Evolutionary conservation across 2,329 filamentous ascomycete genomes (phyloP).

Genomic region (Trichoderma semiorbis): DNA sequence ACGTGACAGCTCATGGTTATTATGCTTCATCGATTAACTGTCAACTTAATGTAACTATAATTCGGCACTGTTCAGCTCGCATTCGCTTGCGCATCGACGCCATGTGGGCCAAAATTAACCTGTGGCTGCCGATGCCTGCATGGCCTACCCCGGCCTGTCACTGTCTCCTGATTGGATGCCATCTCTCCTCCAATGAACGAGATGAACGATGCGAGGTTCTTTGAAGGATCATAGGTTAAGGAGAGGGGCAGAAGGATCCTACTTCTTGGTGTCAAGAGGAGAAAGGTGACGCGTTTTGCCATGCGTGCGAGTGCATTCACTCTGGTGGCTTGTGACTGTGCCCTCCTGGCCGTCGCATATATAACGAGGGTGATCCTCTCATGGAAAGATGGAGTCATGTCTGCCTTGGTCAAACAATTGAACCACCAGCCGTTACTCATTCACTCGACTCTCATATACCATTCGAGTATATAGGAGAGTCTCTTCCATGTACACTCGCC

Average conservation of each 20-base stretch:
- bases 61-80: neutral
- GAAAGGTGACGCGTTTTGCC: neutral
- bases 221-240: neutral
- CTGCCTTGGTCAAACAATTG: neutral
- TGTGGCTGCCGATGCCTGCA: neutral
- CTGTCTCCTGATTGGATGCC: neutral
- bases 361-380: neutral
- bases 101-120: neutral
- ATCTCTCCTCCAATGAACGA: neutral
- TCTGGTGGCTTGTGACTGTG: neutral
- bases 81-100: slow-evolving; percentile 13
- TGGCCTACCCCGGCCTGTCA: neutral
- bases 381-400: neutral
- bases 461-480: neutral
- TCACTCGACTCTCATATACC: neutral
- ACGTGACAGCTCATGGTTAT: neutral
- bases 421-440: neutral
- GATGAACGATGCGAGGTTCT: neutral
- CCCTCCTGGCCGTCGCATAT: neutral
- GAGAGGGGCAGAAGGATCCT: neutral
- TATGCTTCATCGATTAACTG: neutral
- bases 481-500: neutral
- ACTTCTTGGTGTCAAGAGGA: neutral
- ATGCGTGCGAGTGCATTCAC: neutral
- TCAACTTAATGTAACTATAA: neutral